phyloP scores from a whole-genome alignment of 2,329 filamentous ascomycete genomes.

The Lachnellula subtilissima region DNA sequence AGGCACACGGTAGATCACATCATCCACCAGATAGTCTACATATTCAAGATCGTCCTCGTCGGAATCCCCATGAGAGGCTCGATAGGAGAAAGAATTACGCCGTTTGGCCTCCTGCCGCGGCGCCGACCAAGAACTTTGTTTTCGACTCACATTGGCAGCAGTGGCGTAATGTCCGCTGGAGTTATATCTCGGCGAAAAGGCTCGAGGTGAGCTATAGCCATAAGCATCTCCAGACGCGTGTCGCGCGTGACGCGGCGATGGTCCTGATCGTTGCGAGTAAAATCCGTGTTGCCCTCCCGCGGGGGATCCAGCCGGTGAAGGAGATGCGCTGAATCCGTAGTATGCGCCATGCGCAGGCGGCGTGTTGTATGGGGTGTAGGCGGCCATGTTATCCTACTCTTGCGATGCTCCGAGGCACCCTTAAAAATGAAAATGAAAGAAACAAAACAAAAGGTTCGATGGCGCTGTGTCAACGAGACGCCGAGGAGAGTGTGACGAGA shows the following conservation, averaged over 20 bases:
- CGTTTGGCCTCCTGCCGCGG: conserved; percentile 27
- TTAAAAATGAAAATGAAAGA: conserved; percentile 21
- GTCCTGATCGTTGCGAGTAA: conserved; percentile 22
- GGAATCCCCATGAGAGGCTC: conserved; percentile 34
- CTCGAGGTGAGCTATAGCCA: conserved; percentile 20
- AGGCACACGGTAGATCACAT: conserved; percentile 24
- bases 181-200: conserved; percentile 34
- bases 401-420: conserved; percentile 25
- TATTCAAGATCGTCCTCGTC: conserved; percentile 34
- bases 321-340: conserved; percentile 30
- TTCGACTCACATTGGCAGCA: conserved; percentile 36
- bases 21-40: conserved; percentile 28
- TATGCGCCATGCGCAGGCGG: conserved; percentile 28
- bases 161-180: conserved; percentile 34
- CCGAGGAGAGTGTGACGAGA: conserved; percentile 28
- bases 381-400: conserved; percentile 31
- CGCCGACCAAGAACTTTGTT: conserved; percentile 31
- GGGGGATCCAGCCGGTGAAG: conserved; percentile 31
- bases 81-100: conserved; percentile 32
- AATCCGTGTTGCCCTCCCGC: conserved; percentile 29
- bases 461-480: conserved; percentile 23
- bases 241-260: conserved; percentile 29
- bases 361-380: conserved; percentile 27
- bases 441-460: conserved; percentile 13
- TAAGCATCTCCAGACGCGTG: conserved; percentile 30